Conservation (phyloP, 2,329 filamentous ascomycete species). For the Emydomyces testavorans region DNA sequence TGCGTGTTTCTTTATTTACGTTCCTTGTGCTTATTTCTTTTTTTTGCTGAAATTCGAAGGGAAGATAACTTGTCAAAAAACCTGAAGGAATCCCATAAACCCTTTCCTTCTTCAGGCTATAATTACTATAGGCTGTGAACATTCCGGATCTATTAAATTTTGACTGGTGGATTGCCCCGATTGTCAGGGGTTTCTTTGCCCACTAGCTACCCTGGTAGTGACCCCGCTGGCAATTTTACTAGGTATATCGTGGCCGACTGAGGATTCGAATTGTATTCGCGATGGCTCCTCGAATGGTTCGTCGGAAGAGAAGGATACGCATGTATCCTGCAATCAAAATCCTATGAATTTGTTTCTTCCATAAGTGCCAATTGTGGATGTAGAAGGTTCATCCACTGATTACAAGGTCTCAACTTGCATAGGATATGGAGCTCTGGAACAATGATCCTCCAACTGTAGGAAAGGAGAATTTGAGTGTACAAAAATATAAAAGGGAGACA, state of each 20-base stretch:
- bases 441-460: neutral
- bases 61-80: too few species aligned
- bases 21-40: too few species aligned
- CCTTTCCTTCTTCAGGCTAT: too few species aligned
- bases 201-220: too few species aligned
- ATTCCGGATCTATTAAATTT: too few species aligned
- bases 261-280: neutral
- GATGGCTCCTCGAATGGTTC: neutral
- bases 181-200: too few species aligned
- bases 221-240: too few species aligned
- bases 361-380: neutral
- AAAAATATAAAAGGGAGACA: constrained; percentile 1
- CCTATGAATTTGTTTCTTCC: neutral
- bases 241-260: neutral
- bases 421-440: neutral
- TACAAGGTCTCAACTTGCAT: neutral
- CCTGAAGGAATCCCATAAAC: too few species aligned
- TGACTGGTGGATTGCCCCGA: too few species aligned
- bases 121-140: too few species aligned
- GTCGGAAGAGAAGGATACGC: neutral
- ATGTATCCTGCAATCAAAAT: constrained; percentile 3
- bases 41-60: too few species aligned
- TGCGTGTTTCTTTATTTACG: too few species aligned
- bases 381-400: neutral
- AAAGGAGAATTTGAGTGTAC: neutral